phyloP scores from a whole-genome alignment of 2,329 filamentous ascomycete species.

The Trichoderma afroharzianum region DNA sequence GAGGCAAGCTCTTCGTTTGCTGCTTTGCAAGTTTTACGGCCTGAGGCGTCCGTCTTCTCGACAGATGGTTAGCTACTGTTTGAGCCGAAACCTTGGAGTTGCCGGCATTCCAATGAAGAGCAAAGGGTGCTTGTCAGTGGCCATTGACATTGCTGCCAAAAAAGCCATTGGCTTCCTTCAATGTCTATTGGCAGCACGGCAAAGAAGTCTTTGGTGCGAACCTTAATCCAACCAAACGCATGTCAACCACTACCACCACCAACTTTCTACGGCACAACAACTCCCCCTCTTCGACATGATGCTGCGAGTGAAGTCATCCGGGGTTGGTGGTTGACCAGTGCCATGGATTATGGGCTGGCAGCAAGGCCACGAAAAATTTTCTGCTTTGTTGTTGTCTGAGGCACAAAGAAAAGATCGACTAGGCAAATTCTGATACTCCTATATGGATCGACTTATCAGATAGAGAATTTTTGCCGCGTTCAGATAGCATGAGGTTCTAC shows the following conservation, averaged over 20 bases:
- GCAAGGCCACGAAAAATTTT: slow-evolving; percentile 14
- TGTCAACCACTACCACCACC: background rate
- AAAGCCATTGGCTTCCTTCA: background rate
- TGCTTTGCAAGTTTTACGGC: slow-evolving; percentile 24
- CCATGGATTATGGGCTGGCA: background rate
- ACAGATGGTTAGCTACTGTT: background rate
- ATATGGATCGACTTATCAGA: slow-evolving; percentile 20
- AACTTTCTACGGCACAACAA: background rate
- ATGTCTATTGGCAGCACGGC: background rate
- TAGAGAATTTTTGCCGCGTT: slow-evolving; percentile 12
- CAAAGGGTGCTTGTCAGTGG: background rate
- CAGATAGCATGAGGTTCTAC: slow-evolving; percentile 17
- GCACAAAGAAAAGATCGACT: slow-evolving; percentile 18
- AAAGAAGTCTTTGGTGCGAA: background rate
- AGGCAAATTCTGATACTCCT: slow-evolving; percentile 1
- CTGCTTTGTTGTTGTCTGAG: slow-evolving; percentile 23
- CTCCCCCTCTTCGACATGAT: background rate
- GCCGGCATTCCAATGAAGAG: slow-evolving; percentile 10
- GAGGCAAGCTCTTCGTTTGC: slow-evolving; percentile 24
- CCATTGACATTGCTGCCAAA: slow-evolving; percentile 7
- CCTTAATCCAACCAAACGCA: slow-evolving; percentile 3
- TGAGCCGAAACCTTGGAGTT: background rate
- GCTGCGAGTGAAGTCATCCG: background rate
- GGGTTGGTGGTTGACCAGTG: background rate
- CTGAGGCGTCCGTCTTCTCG: slow-evolving; percentile 29